A percentile compares a stretch with the other conserved stretches of the same genome.
Conservation (phyloP, 176 grass and related monocot species). For the Otatea glauca region DNA sequence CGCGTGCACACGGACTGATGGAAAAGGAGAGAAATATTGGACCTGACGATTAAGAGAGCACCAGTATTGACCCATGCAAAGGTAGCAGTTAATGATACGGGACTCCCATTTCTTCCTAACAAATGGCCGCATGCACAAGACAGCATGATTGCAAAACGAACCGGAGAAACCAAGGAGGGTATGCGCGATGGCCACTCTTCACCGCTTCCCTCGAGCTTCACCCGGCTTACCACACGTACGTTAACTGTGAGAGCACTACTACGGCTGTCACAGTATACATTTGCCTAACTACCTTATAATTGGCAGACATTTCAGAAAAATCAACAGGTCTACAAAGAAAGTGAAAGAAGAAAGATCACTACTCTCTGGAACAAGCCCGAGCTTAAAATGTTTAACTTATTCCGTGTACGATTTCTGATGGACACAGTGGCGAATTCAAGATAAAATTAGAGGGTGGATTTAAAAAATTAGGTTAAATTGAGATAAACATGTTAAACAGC, state of each 20-base stretch:
- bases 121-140: not conserved
- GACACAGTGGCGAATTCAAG: too few relatives aligned
- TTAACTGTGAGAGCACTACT: too few relatives aligned
- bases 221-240: not conserved
- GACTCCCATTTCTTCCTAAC: not conserved
- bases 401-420: too few relatives aligned
- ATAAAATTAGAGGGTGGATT: too few relatives aligned
- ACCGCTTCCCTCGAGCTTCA: not conserved
- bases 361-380: not conserved
- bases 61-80: not conserved
- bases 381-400: not conserved
- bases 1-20: too few relatives aligned
- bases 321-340: not conserved
- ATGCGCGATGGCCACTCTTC: not conserved
- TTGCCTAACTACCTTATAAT: not conserved
- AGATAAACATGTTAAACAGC: too few relatives aligned
- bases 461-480: too few relatives aligned
- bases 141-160: not conserved
- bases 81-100: not conserved
- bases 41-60: not conserved
- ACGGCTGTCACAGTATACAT: not conserved
- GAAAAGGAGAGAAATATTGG: too few relatives aligned
- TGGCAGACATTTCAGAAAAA: not conserved
- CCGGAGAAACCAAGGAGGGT: not conserved
- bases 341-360: not conserved